Conservation (phyloP, 345 rosid species). For the Passiflora organensis region DNA sequence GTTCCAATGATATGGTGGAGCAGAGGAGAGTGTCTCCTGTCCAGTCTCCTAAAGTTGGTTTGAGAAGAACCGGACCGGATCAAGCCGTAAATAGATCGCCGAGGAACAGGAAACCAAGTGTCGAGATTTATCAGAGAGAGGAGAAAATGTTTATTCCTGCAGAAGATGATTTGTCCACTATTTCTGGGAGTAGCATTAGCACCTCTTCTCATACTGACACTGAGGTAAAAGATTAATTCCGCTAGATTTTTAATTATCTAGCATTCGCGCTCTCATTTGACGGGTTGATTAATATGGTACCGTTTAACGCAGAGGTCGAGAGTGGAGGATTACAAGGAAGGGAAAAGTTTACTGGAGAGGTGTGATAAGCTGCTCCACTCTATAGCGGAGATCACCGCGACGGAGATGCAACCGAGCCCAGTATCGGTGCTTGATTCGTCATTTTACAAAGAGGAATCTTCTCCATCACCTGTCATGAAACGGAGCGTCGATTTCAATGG, state of each 20-base stretch:
- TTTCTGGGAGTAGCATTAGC: constrained; percentile 53
- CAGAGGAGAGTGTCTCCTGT: constrained; percentile 48
- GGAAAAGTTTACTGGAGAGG: constrained; percentile 64
- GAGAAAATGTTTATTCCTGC: constrained; percentile 23
- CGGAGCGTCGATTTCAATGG: constrained; percentile 77
- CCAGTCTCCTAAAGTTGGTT: constrained; percentile 37
- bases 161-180: constrained; percentile 50
- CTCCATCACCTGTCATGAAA: constrained; percentile 79
- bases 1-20: constrained; percentile 27
- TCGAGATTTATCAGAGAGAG: constrained; percentile 27
- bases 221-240: constrained; percentile 33
- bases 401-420: constrained; percentile 87
- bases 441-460: constrained; percentile 74
- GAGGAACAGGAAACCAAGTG: constrained; percentile 28
- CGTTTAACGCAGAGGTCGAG: constrained; percentile 47
- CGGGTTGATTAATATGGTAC: too few relatives aligned
- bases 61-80: constrained; percentile 31
- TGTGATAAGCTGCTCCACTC: constrained; percentile 83
- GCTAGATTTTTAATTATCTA: neutral
- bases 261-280: neutral
- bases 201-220: constrained; percentile 47
- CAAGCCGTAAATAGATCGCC: constrained; percentile 33
- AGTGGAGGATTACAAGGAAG: constrained; percentile 55
- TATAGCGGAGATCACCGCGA: constrained; percentile 77
- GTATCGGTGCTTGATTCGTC: constrained; percentile 88